phyloP scores from a whole-genome alignment of 768 basidiomycete genomes.

The Leccinum ochraceum region DNA sequence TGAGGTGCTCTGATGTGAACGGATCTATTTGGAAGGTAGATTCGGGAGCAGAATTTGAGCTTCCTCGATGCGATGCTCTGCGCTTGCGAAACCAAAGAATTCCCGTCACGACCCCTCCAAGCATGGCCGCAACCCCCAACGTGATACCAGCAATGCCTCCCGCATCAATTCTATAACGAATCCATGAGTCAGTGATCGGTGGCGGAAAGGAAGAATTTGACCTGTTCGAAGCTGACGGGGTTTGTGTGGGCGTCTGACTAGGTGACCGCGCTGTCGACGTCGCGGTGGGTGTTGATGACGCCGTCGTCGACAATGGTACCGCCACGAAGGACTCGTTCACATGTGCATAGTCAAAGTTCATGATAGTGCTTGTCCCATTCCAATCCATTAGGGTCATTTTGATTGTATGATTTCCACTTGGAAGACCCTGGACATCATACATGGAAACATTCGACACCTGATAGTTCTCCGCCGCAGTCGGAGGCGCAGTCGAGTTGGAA shows the following conservation, averaged over 20 bases:
- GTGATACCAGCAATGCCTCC: conserved; percentile 8
- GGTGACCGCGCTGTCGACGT: conserved; percentile 69
- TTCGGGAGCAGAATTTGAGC: neutral
- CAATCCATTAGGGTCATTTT: conserved; percentile 27
- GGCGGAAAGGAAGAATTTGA: neutral
- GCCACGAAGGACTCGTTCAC: conserved; percentile 26
- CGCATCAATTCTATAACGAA: conserved; percentile 10
- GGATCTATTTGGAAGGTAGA: conserved; percentile 2
- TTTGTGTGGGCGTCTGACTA: neutral
- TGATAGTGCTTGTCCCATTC: conserved; percentile 14
- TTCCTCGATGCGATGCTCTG: neutral
- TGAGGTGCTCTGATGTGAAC: no score
- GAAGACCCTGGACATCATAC: conserved; percentile 19
- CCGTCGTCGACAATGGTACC: conserved; percentile 3
- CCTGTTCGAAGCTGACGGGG: conserved; percentile 7
- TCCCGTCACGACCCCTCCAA: conserved; percentile 2
- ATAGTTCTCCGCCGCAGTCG: neutral
- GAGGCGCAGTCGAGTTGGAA: no score
- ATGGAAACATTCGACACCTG: conserved; percentile 26
- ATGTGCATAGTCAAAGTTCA: conserved; percentile 31
- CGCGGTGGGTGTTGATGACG: conserved; percentile 1
- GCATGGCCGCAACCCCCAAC: conserved; percentile 12
- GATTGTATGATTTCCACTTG: conserved; percentile 20
- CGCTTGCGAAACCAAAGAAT: conserved; percentile 12
- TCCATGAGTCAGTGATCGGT: conserved; percentile 5